A percentile compares a stretch with the other conserved stretches of the same genome.
These are phyloP conservation scores for Colletotrichum eremochloae DNA, from an alignment of 2,329 filamentous ascomycete genomes.

Conservation along the genomic window DNA sequence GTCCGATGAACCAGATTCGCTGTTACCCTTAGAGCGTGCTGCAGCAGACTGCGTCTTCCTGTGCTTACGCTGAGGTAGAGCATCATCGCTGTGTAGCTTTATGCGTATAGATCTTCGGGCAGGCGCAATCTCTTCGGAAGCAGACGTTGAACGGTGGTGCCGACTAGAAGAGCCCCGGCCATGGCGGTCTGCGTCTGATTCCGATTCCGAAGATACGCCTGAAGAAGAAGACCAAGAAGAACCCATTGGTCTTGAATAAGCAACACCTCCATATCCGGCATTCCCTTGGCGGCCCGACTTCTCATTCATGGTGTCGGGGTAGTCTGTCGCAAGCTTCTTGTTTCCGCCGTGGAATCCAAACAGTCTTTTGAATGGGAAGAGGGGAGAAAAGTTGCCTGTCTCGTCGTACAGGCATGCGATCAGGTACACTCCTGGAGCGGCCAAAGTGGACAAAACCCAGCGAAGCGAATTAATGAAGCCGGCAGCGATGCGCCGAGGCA, in stretches of 20 bases:
- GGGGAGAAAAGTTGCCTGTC: slow-evolving; percentile 81
- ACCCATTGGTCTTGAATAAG: slow-evolving; percentile 42
- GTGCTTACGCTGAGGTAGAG: slow-evolving; percentile 79
- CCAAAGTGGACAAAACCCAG: slow-evolving; percentile 82
- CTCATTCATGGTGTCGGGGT: slow-evolving; percentile 50
- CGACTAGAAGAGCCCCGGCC: slow-evolving; percentile 52
- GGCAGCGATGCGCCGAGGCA: slow-evolving; percentile 78
- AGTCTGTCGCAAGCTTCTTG: slow-evolving; percentile 63
- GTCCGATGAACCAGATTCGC: slow-evolving; percentile 57
- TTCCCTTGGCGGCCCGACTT: slow-evolving; percentile 45
- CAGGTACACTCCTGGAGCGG: slow-evolving; percentile 85
- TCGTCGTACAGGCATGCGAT: slow-evolving; percentile 87
- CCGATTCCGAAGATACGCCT: slow-evolving; percentile 78
- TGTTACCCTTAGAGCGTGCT: slow-evolving; percentile 57
- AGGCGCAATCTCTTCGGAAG: slow-evolving; percentile 74
- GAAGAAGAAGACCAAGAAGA: slow-evolving; percentile 71
- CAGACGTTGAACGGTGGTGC: slow-evolving; percentile 75
- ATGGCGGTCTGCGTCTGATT: slow-evolving; percentile 66
- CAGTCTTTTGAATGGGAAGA: slow-evolving; percentile 78
- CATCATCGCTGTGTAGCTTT: slow-evolving; percentile 87
- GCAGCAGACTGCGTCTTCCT: slow-evolving; percentile 69
- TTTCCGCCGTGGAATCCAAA: slow-evolving; percentile 61
- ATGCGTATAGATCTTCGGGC: slow-evolving; percentile 88
- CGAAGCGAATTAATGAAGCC: slow-evolving; percentile 82
- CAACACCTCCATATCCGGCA: slow-evolving; percentile 42